A percentile compares a stretch with the other conserved stretches of the same genome.
Conservation (phyloP, 169 alveolate species). For the Sarcocystis neurona region DNA sequence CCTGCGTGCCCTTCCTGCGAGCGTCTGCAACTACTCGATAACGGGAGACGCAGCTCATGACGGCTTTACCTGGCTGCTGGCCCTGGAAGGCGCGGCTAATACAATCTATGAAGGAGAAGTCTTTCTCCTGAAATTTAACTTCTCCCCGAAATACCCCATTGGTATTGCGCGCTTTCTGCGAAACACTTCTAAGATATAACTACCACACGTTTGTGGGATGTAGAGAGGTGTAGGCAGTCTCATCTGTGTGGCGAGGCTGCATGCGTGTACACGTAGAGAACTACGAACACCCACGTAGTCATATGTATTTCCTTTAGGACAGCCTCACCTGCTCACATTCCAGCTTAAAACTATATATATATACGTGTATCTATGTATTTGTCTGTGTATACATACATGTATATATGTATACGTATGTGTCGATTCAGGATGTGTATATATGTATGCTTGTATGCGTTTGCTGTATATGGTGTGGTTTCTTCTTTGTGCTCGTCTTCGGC, state of each 20-base stretch:
- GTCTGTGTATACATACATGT: neutral
- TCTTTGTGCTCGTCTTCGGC: neutral
- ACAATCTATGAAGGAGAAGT: constrained; percentile 67
- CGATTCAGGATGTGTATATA: neutral
- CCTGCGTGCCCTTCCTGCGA: neutral
- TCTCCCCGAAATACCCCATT: constrained; percentile 70
- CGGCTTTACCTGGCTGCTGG: constrained; percentile 66
- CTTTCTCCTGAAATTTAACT: constrained; percentile 67
- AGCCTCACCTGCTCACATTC: too few species aligned
- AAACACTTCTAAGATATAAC: neutral
- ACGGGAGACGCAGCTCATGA: neutral
- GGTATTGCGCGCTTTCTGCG: constrained; percentile 50
- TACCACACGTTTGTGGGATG: neutral
- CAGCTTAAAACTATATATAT: neutral
- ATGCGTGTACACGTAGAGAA: too few species aligned
- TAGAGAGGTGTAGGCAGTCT: neutral
- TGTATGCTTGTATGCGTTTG: neutral
- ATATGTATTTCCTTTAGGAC: too few species aligned
- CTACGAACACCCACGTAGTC: too few species aligned
- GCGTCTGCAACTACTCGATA: neutral
- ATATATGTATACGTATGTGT: neutral
- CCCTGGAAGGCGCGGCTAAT: constrained; percentile 71
- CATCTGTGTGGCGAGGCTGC: neutral
- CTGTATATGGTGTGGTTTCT: neutral
- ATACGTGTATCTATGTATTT: neutral